Evolutionary conservation across 1,284 basidiomycete species (phyloP), one percentile per base, ranked within the genome.

Genomic region (Cryptococcus sp.): DNA sequence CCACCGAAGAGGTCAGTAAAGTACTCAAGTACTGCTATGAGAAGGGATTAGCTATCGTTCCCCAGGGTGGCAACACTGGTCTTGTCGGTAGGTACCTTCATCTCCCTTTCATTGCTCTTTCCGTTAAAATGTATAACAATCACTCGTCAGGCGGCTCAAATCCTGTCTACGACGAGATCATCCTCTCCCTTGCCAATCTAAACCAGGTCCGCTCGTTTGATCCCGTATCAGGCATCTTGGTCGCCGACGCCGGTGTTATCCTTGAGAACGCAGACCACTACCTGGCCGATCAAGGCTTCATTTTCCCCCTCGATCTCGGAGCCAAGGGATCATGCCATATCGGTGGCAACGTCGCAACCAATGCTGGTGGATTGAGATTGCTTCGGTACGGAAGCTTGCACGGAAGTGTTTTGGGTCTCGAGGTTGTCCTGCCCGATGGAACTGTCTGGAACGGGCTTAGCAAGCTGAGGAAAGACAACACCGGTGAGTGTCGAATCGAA

Each of bases 251-350:
- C 1, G 96, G 96, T 29, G 94, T 93, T 77, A 87, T 99, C 64
- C 85, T 99, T n/a, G 90, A 99, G 73, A 84, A 86, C 11, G 83
- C 98, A 29, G 89, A 92, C 54, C 89, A 94, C 76, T 86, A 91
- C 74, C 85, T 99, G 50, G 87, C 87, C 3, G 88, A 91, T 10
- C 83, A 93, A 70, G 86, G 93, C 61, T 91, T 98, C 78, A 94
- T 98, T 77, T 94, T 99, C 87, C 96, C 96, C 4, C 85, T 99
- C 44, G 96, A 99, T 75, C 83, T 99, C 6, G 96, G 95, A 51
- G 96, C 96, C 19, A 99, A 99, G 82, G 96, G 96, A 71, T 95
- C 91, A 83, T 99, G 96, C 80, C 95, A 98, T 70, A 96, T 99
- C 66, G 96, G 96, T 54, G 96, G 96, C 39, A 99, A 99, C 74